Conservation (phyloP, 2,329 filamentous ascomycete species). For the Ophiostoma sp. region DNA sequence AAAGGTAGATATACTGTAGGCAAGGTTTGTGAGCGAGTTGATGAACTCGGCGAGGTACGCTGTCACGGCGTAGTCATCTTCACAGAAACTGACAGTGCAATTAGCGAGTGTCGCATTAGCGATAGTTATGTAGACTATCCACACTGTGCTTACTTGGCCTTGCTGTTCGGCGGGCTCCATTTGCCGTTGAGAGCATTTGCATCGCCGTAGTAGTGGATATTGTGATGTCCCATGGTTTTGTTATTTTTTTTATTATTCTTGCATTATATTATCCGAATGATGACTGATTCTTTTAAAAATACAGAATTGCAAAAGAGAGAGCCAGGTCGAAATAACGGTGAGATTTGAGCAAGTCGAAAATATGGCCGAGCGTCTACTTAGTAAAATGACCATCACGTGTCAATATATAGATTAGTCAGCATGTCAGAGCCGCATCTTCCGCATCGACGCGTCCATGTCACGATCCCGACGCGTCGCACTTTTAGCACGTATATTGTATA, state of each 20-base stretch:
- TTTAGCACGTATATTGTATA: not conserved
- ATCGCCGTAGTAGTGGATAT: slow-evolving; percentile 29
- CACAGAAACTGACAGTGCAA: slow-evolving; percentile 30
- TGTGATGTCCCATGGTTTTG: slow-evolving; percentile 31
- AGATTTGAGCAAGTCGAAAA: not conserved
- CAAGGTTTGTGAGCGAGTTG: slow-evolving; percentile 47
- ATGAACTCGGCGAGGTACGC: slow-evolving; percentile 49
- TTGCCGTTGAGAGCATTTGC: slow-evolving; percentile 26
- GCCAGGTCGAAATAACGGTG: not conserved
- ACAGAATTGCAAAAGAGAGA: not conserved
- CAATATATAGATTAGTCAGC: not conserved
- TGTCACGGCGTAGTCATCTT: slow-evolving; percentile 49
- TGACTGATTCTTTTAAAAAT: not conserved
- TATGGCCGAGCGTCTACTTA: not conserved
- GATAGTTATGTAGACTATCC: not conserved
- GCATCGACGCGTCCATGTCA: not conserved
- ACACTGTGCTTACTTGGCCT: slow-evolving; percentile 30
- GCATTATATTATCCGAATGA: not conserved
- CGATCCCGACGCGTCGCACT: not conserved
- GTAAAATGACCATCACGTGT: not conserved
- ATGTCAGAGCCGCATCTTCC: not conserved
- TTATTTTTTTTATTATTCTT: not conserved
- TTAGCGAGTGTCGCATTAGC: not conserved
- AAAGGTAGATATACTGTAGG: slow-evolving; percentile 38
- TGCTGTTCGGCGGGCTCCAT: slow-evolving; percentile 32